Percentiles rank a stretch among this genome's conserved stretches.
These are phyloP conservation scores for Candida sanyiensis DNA, from an alignment of 805 yeast species.

Conservation along the genomic window DNA sequence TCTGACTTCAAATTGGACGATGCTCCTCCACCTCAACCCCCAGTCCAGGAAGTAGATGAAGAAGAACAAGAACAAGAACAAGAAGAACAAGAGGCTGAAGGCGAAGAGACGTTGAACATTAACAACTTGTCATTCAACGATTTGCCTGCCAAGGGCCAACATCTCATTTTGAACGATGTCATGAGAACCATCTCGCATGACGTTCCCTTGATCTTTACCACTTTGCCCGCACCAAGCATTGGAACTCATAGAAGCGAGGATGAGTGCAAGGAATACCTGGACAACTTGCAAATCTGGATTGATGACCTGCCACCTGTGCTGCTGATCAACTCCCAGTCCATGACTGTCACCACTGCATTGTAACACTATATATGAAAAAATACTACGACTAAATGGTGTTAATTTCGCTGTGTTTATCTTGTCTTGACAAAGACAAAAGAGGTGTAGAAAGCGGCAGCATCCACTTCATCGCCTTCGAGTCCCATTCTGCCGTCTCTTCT, in stretches of 20 bases:
- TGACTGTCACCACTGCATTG: slow-evolving; percentile 92
- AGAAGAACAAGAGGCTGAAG: not conserved
- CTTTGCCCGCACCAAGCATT: slow-evolving; percentile 80
- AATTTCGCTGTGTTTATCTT: slow-evolving; percentile 1
- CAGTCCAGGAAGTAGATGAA: not conserved
- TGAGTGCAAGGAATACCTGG: slow-evolving; percentile 69
- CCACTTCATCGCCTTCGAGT: slow-evolving; percentile 84
- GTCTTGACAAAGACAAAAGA: slow-evolving; percentile 77
- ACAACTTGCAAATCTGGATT: slow-evolving; percentile 75
- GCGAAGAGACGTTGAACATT: slow-evolving; percentile 29
- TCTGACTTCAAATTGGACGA: slow-evolving; percentile 3
- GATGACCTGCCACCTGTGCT: slow-evolving; percentile 77
- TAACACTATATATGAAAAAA: slow-evolving; percentile 33
- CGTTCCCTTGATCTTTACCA: slow-evolving; percentile 78
- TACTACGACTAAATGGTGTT: too few relatives aligned
- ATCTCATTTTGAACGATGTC: slow-evolving; percentile 77
- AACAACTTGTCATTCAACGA: slow-evolving; percentile 61
- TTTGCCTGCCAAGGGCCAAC: slow-evolving; percentile 89
- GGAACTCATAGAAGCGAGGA: slow-evolving; percentile 71
- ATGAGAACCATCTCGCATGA: slow-evolving; percentile 60
- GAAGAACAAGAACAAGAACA: not conserved
- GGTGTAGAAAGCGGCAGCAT: slow-evolving; percentile 78
- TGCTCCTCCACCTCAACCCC: not conserved
- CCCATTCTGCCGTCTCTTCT: slow-evolving; percentile 76
- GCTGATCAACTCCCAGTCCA: slow-evolving; percentile 83